Percentiles rank a stretch among this genome's conserved stretches.
These are phyloP conservation scores for Neurospora sp. DNA, from an alignment of 495 filamentous ascomycete genomes.

Conservation along the genomic window DNA sequence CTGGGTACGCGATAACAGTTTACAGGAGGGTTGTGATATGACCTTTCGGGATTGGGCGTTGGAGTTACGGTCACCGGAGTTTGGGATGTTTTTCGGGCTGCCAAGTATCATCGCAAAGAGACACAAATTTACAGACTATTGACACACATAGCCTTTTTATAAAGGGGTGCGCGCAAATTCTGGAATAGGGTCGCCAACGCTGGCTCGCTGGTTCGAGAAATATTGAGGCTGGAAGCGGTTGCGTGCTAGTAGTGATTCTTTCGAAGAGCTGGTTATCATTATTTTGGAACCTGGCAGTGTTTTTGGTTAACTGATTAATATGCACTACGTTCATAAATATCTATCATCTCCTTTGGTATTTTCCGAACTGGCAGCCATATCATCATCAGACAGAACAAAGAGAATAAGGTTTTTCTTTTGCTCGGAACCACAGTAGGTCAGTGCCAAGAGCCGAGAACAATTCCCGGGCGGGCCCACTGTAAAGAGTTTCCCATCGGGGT, in stretches of 20 bases:
- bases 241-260: not conserved
- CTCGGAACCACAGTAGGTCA: not conserved
- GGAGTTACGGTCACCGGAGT: not conserved
- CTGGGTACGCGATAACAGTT: not conserved
- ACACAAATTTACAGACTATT: not conserved
- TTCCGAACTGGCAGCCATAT: no score
- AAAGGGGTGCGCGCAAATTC: not conserved
- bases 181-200: not conserved
- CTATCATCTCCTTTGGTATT: no score
- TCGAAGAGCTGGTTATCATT: no score
- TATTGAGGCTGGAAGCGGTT: not conserved
- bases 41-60: not conserved
- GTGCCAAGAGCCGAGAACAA: not conserved
- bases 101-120: not conserved
- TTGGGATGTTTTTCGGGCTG: not conserved
- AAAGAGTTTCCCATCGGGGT: not conserved
- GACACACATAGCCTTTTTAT: not conserved
- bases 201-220: not conserved
- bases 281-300: no score
- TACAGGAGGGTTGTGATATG: not conserved
- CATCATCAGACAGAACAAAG: no score
- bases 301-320: no score
- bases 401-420: no score
- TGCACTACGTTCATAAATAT: no score
- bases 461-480: not conserved